Percentiles rank a stretch among this genome's conserved stretches.
Evolutionary conservation across 1,139 yeast species (phyloP).

Genomic region (Casaregolazyma lundiana): DNA sequence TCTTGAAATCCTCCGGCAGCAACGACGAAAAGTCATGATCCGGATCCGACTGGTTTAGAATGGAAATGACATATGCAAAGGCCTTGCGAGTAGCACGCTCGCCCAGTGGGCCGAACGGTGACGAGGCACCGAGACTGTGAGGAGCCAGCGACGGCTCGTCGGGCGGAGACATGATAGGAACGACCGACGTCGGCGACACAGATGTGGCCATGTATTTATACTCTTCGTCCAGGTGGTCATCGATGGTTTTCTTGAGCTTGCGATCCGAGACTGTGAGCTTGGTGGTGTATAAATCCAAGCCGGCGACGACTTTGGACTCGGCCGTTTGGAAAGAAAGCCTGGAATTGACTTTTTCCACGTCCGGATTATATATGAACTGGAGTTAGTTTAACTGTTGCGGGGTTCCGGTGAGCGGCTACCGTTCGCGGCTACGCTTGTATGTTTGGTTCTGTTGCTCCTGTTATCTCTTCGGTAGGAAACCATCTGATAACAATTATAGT

Average conservation of each 20-base stretch:
- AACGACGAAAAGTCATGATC: conserved; percentile 89
- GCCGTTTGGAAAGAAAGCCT: conserved; percentile 81
- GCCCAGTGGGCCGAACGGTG: conserved; percentile 93
- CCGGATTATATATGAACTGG: conserved; percentile 87
- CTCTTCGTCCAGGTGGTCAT: conserved; percentile 48
- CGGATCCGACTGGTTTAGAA: conserved; percentile 86
- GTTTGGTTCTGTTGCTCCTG: too few relatives aligned
- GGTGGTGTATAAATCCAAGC: conserved; percentile 90
- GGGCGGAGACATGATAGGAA: conserved; percentile 11
- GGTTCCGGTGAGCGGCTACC: too few relatives aligned
- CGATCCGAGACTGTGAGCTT: conserved; percentile 89
- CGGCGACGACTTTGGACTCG: conserved; percentile 86
- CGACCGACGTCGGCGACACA: conserved; percentile 4
- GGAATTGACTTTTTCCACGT: conserved; percentile 82
- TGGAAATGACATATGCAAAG: conserved; percentile 86
- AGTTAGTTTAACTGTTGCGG: conserved; percentile 1
- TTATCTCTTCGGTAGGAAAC: too few relatives aligned
- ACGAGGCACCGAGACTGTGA: conserved; percentile 32
- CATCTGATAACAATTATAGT: too few relatives aligned
- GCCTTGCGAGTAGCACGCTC: conserved; percentile 79
- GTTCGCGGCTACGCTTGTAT: too few relatives aligned
- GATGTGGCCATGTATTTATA: conserved; percentile 5
- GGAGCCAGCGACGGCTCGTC: conserved; percentile 33
- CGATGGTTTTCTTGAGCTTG: conserved; percentile 81
- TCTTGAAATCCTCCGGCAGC: conserved; percentile 79